Percentiles rank a stretch among this genome's conserved stretches.
These are phyloP conservation scores for Lyophyllum semitale DNA, from an alignment of 768 basidiomycete species.

Conservation along the genomic window DNA sequence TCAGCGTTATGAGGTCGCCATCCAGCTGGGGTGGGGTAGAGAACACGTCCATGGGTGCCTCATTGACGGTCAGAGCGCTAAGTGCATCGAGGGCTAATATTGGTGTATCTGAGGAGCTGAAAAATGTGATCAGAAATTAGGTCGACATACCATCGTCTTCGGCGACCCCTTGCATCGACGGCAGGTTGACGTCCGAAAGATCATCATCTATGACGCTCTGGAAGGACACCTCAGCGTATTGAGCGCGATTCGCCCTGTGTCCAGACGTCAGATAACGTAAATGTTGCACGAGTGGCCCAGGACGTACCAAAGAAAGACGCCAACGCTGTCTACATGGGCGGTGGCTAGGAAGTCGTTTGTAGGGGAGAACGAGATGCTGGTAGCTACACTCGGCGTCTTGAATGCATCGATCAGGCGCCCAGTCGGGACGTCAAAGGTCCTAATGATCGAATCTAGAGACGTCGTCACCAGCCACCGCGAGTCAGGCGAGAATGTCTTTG, in stretches of 20 bases:
- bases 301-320: conserved; percentile 87
- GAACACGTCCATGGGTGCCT: conserved; percentile 68
- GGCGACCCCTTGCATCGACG: conserved; percentile 78
- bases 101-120: neutral
- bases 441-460: conserved; percentile 87
- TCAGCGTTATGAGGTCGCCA: conserved; percentile 90
- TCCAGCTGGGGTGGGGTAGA: conserved; percentile 87
- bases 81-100: conserved; percentile 69
- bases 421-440: conserved; percentile 95
- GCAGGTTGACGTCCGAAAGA: conserved; percentile 67
- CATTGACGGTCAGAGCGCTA: conserved; percentile 60
- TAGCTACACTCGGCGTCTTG: conserved; percentile 83
- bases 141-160: conserved; percentile 73
- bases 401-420: conserved; percentile 93
- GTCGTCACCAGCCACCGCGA: conserved; percentile 91
- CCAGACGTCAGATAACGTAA: conserved; percentile 3
- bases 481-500: conserved; percentile 90
- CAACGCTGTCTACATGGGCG: conserved; percentile 91
- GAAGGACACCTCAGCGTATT: conserved; percentile 85
- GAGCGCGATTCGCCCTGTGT: conserved; percentile 90
- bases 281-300: too few relatives aligned
- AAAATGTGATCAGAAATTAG: neutral
- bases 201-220: conserved; percentile 79
- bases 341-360: conserved; percentile 96
- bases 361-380: conserved; percentile 90